phyloP scores from a whole-genome alignment of 768 basidiomycete species.

The Boletus huronensis region DNA sequence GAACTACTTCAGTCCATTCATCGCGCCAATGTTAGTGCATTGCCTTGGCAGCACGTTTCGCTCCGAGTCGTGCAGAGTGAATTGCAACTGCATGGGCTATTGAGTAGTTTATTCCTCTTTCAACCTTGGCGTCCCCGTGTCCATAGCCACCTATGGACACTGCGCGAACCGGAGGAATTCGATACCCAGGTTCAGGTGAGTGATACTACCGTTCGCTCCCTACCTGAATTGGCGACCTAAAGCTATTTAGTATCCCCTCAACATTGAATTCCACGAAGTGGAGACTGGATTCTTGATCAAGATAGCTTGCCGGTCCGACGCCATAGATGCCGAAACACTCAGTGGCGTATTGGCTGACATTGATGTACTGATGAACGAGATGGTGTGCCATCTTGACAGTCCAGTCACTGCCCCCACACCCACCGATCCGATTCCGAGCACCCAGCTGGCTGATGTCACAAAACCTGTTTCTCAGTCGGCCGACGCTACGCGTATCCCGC shows the following conservation, averaged over 20 bases:
- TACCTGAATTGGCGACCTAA: neutral
- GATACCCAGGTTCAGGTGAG: slow-evolving; percentile 31
- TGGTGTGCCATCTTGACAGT: slow-evolving; percentile 20
- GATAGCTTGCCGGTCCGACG: slow-evolving; percentile 34
- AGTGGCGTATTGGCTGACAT: slow-evolving; percentile 11
- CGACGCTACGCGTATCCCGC: neutral
- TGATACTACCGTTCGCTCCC: neutral
- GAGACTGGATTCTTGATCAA: slow-evolving; percentile 32
- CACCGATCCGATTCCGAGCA: neutral
- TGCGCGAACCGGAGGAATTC: slow-evolving; percentile 16
- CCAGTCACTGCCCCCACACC: slow-evolving; percentile 1
- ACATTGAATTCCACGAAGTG: slow-evolving; percentile 39
- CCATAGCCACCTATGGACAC: slow-evolving; percentile 19
- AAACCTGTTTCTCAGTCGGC: neutral
- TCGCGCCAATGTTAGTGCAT: slow-evolving; percentile 34
- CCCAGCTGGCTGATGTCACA: neutral
- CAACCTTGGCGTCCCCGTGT: slow-evolving; percentile 27
- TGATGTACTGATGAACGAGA: slow-evolving; percentile 17
- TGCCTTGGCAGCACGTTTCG: slow-evolving; percentile 46
- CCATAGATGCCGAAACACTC: slow-evolving; percentile 28
- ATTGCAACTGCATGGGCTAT: slow-evolving; percentile 31
- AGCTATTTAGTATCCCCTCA: slow-evolving; percentile 39
- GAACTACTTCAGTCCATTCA: slow-evolving; percentile 39
- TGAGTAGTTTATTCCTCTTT: slow-evolving; percentile 45
- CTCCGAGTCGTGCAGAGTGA: slow-evolving; percentile 39